These are phyloP conservation scores for Hondaea fermentalgiana DNA, from an alignment of 108 stramenopile species.

Conservation along the genomic window DNA sequence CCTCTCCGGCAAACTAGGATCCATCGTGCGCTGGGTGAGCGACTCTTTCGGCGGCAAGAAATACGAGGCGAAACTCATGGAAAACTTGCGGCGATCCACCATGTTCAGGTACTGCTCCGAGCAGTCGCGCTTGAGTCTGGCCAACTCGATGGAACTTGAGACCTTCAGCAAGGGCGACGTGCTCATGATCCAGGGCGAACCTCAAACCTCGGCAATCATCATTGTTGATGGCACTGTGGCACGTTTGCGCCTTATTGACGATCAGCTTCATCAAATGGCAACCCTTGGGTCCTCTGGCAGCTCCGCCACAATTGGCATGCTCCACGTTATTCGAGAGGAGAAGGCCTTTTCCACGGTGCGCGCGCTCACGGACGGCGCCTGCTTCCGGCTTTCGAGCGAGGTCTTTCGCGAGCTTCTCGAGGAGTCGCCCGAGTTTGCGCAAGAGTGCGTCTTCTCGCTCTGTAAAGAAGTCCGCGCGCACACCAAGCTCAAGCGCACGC, in stretches of 20 bases:
- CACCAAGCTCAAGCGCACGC: slow-evolving; percentile 28
- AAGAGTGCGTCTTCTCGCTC: slow-evolving; percentile 35
- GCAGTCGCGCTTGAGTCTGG: background rate
- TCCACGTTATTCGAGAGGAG: slow-evolving; percentile 32
- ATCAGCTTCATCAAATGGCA: slow-evolving; percentile 41
- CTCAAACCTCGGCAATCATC: slow-evolving; percentile 31
- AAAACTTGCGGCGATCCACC: background rate
- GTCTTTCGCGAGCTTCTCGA: slow-evolving; percentile 36
- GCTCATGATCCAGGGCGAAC: slow-evolving; percentile 38
- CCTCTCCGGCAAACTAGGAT: background rate
- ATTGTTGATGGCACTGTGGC: slow-evolving; percentile 37
- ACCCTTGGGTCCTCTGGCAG: slow-evolving; percentile 30
- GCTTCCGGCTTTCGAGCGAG: slow-evolving; percentile 26
- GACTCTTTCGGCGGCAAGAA: background rate
- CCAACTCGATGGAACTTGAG: background rate
- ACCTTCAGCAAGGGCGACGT: slow-evolving; percentile 21
- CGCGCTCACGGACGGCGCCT: slow-evolving; percentile 36
- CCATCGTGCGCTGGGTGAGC: slow-evolving; percentile 18
- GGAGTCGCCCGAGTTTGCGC: slow-evolving; percentile 25
- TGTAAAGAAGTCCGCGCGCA: slow-evolving; percentile 24
- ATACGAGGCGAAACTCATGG: background rate
- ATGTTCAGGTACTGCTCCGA: slow-evolving; percentile 19
- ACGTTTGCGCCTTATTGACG: slow-evolving; percentile 33
- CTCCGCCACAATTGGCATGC: slow-evolving; percentile 21
- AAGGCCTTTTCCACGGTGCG: slow-evolving; percentile 35